Evolutionary conservation across 2,329 filamentous ascomycete genomes (phyloP).

Genomic region (Ophiocordyceps camponoti-saundersi): DNA sequence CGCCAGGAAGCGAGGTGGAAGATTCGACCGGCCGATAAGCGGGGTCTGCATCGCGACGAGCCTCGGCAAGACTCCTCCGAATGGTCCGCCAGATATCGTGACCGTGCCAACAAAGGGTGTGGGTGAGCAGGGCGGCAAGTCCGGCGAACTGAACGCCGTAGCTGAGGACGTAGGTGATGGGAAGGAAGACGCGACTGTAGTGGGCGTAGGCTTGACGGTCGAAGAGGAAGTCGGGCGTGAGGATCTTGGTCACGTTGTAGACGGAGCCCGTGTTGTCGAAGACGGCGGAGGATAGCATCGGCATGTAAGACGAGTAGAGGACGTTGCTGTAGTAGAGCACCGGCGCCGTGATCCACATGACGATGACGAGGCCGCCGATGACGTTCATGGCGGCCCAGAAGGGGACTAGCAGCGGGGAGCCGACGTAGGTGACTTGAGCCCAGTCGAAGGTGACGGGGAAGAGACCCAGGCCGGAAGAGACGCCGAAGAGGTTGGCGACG

Average conservation of each 20-base stretch:
- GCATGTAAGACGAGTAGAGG: constrained; percentile 71
- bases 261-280: constrained; percentile 71
- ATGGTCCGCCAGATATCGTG: constrained; percentile 67
- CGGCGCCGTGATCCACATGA: constrained; percentile 75
- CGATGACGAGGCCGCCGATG: constrained; percentile 58
- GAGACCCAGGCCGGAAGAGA: constrained; percentile 67
- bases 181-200: constrained; percentile 75
- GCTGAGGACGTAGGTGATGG: constrained; percentile 74
- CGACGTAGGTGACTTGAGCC: constrained; percentile 80
- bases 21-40: constrained; percentile 34
- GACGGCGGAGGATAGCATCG: constrained; percentile 67
- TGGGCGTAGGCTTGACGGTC: constrained; percentile 57
- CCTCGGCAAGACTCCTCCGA: constrained; percentile 50
- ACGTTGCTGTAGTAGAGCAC: constrained; percentile 68
- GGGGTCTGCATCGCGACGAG: constrained; percentile 29
- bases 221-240: constrained; percentile 64
- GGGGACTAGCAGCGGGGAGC: constrained; percentile 65
- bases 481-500: constrained; percentile 71
- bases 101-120: constrained; percentile 74
- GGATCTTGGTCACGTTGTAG: constrained; percentile 67
- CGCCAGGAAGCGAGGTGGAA: constrained; percentile 6
- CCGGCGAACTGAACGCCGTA: constrained; percentile 79
- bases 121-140: constrained; percentile 60
- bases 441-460: constrained; percentile 84
- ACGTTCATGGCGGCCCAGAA: constrained; percentile 83